phyloP scores from a whole-genome alignment of 768 basidiomycete genomes.

The Pleurotus pulmonarius region DNA sequence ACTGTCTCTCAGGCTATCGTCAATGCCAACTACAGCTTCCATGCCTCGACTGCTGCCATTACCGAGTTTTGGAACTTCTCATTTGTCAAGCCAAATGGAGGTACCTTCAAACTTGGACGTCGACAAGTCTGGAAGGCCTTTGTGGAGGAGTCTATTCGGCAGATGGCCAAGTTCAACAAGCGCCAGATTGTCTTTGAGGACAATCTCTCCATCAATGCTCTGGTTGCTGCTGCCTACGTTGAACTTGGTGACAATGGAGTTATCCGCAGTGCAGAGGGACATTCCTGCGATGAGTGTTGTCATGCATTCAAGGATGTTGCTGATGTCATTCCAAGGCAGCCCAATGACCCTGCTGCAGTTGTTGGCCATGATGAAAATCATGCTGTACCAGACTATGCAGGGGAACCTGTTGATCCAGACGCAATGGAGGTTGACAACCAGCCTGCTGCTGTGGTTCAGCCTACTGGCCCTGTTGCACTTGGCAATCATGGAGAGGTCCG shows the following conservation, averaged over 20 bases:
- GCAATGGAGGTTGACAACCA: no score
- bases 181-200: no score
- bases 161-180: no score
- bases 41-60: slow-evolving; percentile 18
- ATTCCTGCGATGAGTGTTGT: slow-evolving; percentile 1
- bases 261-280: slow-evolving; percentile 1
- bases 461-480: background rate
- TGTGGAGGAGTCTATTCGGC: slow-evolving; percentile 12
- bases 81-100: background rate
- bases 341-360: background rate
- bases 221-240: background rate
- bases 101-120: slow-evolving; percentile 8
- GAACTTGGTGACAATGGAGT: no score
- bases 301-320: background rate
- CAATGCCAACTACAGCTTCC: slow-evolving; percentile 18
- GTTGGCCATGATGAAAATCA: slow-evolving; percentile 3
- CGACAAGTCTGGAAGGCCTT: slow-evolving; percentile 15
- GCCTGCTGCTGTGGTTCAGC: no score
- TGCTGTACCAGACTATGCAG: background rate
- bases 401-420: no score
- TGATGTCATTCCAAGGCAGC: background rate
- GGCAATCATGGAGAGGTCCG: background rate
- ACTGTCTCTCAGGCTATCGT: slow-evolving; percentile 11
- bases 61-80: slow-evolving; percentile 14
- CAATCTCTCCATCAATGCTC: background rate